phyloP scores from a whole-genome alignment of 2,329 filamentous ascomycete species.

The Venturia pyrina region DNA sequence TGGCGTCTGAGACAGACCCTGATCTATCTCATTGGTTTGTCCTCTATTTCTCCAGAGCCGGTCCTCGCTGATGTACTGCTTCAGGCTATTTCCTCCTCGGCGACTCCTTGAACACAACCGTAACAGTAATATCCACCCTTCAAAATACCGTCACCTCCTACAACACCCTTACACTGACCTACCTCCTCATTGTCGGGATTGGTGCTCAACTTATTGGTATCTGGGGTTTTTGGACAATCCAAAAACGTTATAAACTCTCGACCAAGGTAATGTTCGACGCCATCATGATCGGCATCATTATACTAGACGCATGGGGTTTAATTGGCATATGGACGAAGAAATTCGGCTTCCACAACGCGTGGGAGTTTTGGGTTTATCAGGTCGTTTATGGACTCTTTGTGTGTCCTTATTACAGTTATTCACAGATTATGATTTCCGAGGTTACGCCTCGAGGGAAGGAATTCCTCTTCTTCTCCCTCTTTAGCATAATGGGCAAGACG shows the following conservation, averaged over 20 bases:
- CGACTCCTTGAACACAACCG: conserved; percentile 61
- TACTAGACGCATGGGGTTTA: conserved; percentile 52
- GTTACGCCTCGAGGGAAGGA: conserved; percentile 59
- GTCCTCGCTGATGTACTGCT: not conserved
- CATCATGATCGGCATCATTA: conserved; percentile 50
- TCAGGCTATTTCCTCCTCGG: conserved; percentile 55
- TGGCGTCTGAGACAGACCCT: conserved; percentile 57
- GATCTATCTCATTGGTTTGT: conserved; percentile 50
- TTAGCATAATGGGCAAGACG: conserved; percentile 60
- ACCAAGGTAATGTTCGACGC: conserved; percentile 62
- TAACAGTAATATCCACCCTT: conserved; percentile 56
- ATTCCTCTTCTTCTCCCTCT: conserved; percentile 60
- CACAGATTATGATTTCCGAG: conserved; percentile 61
- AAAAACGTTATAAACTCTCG: conserved; percentile 47
- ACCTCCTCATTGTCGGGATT: conserved; percentile 57
- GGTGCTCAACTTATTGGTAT: conserved; percentile 54
- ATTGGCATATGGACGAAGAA: conserved; percentile 46
- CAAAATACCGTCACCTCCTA: conserved; percentile 57
- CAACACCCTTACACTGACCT: conserved; percentile 54
- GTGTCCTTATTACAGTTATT: conserved; percentile 62
- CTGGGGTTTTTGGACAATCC: conserved; percentile 50
- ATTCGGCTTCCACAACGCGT: conserved; percentile 44
- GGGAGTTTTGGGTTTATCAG: conserved; percentile 42
- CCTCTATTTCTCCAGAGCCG: not conserved
- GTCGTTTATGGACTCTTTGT: conserved; percentile 56